Percentiles rank a stretch among this genome's conserved stretches.
Conservation (phyloP, 1,284 basidiomycete species). For the Cronartium quercuum region DNA sequence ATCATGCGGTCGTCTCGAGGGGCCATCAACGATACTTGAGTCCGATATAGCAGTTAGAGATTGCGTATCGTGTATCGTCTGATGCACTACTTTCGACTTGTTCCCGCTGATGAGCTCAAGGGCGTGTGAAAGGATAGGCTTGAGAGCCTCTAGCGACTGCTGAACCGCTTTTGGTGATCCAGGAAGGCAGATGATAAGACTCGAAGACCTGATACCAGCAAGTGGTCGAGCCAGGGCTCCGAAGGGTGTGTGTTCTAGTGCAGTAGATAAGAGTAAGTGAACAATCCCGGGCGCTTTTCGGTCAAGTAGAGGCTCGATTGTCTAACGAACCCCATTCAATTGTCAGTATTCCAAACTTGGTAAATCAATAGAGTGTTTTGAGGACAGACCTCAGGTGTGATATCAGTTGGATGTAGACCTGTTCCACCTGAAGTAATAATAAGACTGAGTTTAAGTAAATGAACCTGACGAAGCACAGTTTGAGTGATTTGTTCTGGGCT, state of each 20-base stretch:
- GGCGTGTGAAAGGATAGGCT: not conserved
- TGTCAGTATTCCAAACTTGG: not conserved
- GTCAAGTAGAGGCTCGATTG: not conserved
- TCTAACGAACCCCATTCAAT: not conserved
- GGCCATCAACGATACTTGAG: too few species aligned
- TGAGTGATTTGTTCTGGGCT: too few species aligned
- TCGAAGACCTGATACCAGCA: not conserved
- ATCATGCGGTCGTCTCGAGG: too few species aligned
- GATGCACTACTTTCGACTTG: not conserved
- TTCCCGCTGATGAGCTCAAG: not conserved
- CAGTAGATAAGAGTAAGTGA: not conserved
- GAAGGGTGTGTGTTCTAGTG: not conserved
- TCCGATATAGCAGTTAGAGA: too few species aligned
- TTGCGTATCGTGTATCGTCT: not conserved
- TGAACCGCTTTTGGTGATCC: not conserved
- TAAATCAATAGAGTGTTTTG: constrained; percentile 48
- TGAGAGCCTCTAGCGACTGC: not conserved
- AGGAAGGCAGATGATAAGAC: not conserved
- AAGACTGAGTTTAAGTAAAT: too few species aligned
- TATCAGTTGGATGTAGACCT: not conserved
- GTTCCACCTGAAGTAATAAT: not conserved
- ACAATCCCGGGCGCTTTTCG: not conserved
- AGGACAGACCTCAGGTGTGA: not conserved
- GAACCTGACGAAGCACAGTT: too few species aligned
- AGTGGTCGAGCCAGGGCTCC: not conserved